A percentile compares a stretch with the other conserved stretches of the same genome.
Evolutionary conservation across 2,329 filamentous ascomycete genomes (phyloP).

Genomic region (Cladophialophora bantiana): DNA sequence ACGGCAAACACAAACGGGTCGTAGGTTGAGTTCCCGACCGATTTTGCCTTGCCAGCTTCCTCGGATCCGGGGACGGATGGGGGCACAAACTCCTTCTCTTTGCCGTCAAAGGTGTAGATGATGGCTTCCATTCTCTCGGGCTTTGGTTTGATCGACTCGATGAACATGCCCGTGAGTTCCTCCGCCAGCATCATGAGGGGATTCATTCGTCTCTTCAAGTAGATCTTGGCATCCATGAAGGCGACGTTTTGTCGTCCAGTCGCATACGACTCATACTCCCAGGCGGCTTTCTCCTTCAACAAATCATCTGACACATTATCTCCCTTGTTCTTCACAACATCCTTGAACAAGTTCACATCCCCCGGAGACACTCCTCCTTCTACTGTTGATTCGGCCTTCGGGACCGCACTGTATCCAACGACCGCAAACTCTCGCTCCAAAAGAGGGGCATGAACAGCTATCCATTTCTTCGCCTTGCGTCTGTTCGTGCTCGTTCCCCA

Average conservation of each 20-base stretch:
- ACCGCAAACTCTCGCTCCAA: constrained; percentile 83
- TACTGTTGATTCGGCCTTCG: constrained; percentile 49
- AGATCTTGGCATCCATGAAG: constrained; percentile 85
- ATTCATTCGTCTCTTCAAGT: constrained; percentile 85
- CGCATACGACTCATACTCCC: constrained; percentile 86
- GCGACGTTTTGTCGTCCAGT: constrained; percentile 92
- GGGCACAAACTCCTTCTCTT: constrained; percentile 79
- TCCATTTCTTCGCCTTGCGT: constrained; percentile 80
- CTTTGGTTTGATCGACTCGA: constrained; percentile 75
- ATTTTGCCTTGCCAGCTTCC: constrained; percentile 66
- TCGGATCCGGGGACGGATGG: constrained; percentile 64
- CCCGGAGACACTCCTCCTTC: constrained; percentile 46
- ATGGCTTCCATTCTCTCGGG: constrained; percentile 77
- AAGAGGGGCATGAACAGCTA: constrained; percentile 72
- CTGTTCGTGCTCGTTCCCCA: constrained; percentile 83
- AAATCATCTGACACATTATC: constrained; percentile 61
- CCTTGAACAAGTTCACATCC: constrained; percentile 52
- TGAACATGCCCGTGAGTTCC: constrained; percentile 73
- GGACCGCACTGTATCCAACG: constrained; percentile 75
- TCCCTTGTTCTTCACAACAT: constrained; percentile 49
- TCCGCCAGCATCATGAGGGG: constrained; percentile 74
- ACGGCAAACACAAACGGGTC: constrained; percentile 95
- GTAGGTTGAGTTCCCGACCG: constrained; percentile 68
- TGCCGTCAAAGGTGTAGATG: constrained; percentile 89
- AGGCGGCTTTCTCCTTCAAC: constrained; percentile 84